phyloP scores from a whole-genome alignment of 2,329 filamentous ascomycete species.

The Coleophoma eucalyptorum region DNA sequence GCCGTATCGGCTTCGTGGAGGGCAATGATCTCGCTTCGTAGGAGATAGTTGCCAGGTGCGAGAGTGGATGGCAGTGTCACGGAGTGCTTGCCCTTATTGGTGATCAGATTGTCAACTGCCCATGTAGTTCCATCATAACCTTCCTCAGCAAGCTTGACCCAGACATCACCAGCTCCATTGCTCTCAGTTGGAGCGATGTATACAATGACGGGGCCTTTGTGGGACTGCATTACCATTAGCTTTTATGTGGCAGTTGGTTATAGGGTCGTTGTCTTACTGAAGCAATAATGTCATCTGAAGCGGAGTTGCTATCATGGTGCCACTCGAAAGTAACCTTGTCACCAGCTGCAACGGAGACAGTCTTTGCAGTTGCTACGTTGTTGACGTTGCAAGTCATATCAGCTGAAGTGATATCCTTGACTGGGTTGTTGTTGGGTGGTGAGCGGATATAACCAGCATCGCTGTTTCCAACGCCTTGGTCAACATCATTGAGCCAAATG shows the following conservation, averaged over 20 bases:
- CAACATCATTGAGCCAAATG: conserved; percentile 20
- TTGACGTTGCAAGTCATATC: conserved; percentile 42
- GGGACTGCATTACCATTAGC: conserved; percentile 26
- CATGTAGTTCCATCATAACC: conserved; percentile 30
- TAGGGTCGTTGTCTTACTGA: not conserved
- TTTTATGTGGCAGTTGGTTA: too few relatives aligned
- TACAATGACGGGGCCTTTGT: conserved; percentile 49
- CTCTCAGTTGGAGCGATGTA: conserved; percentile 38
- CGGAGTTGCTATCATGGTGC: conserved; percentile 42
- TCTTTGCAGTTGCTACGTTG: conserved; percentile 32
- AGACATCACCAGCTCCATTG: conserved; percentile 45
- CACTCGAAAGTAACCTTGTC: conserved; percentile 46
- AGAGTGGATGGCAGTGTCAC: conserved; percentile 35
- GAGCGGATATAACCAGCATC: conserved; percentile 14
- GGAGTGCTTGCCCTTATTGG: conserved; percentile 36
- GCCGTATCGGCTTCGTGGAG: conserved; percentile 34
- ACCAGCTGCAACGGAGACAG: conserved; percentile 41
- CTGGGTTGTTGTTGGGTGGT: conserved; percentile 37
- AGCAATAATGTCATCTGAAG: conserved; percentile 43
- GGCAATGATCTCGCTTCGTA: conserved; percentile 39
- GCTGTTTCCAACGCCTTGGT: conserved; percentile 11
- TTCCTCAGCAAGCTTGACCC: conserved; percentile 42
- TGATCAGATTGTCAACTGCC: conserved; percentile 35
- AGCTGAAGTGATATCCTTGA: conserved; percentile 24
- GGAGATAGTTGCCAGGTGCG: conserved; percentile 35